Evolutionary conservation across 768 basidiomycete genomes (phyloP).

Genomic region (Naganishia antarctica): DNA sequence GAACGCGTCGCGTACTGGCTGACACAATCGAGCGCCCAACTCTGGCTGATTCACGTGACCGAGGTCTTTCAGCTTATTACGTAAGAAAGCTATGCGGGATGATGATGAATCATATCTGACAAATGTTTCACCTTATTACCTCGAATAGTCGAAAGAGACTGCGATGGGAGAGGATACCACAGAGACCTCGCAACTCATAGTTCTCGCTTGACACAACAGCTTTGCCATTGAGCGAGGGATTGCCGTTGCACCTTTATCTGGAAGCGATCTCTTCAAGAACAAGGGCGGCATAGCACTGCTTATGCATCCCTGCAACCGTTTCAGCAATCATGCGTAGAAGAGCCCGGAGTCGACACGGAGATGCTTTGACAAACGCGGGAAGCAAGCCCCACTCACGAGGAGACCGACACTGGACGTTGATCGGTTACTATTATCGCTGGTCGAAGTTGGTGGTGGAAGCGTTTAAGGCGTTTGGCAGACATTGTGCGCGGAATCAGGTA

Average conservation of each 20-base stretch:
- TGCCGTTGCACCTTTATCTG: too few species aligned
- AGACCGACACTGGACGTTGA: not conserved
- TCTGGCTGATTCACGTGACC: not conserved
- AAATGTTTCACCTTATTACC: too few species aligned
- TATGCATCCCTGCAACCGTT: not conserved
- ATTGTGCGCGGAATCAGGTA: conserved; percentile 49
- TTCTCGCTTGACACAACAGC: too few species aligned
- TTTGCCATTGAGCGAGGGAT: too few species aligned
- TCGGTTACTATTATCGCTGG: not conserved
- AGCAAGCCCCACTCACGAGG: not conserved
- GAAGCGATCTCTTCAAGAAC: too few species aligned
- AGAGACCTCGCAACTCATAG: too few species aligned
- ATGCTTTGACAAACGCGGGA: not conserved
- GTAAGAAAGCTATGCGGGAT: too few species aligned
- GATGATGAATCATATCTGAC: too few species aligned
- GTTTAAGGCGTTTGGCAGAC: conserved; percentile 45
- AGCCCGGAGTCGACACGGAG: not conserved
- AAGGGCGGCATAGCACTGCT: too few species aligned
- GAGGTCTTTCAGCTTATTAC: too few species aligned
- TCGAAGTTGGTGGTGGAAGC: conserved; percentile 35
- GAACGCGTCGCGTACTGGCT: not conserved
- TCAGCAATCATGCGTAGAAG: not conserved
- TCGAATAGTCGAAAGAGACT: too few species aligned
- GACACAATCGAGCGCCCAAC: not conserved
- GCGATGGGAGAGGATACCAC: too few species aligned